Conservation (phyloP, 495 filamentous ascomycete genomes). For the Aspergillus saccharolyticus region DNA sequence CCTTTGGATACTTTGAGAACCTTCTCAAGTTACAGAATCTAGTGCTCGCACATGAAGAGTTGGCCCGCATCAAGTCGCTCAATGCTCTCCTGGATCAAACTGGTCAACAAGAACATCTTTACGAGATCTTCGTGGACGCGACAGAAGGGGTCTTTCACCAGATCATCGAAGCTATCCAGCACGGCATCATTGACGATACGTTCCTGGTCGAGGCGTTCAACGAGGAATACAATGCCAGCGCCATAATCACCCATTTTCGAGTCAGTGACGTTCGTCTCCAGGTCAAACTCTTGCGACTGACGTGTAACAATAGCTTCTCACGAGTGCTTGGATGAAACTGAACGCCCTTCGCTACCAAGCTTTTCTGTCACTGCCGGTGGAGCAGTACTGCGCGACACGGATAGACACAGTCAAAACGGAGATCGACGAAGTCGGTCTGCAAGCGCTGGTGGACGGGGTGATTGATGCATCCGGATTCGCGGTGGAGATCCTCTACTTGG, state of each 20-base stretch:
- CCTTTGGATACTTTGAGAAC: conserved; percentile 87
- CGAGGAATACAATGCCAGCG: conserved; percentile 55
- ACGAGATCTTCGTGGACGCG: conserved; percentile 78
- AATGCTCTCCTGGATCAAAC: conserved; percentile 65
- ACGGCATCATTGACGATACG: conserved; percentile 53
- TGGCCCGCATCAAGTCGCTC: conserved; percentile 64
- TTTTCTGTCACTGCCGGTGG: conserved; percentile 62
- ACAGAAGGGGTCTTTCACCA: conserved; percentile 60
- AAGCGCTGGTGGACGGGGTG: conserved; percentile 70
- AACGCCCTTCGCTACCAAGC: conserved; percentile 61
- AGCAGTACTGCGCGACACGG: conserved; percentile 61
- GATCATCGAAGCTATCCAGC: conserved; percentile 47
- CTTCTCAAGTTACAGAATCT: conserved; percentile 63
- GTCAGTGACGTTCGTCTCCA: conserved; percentile 32
- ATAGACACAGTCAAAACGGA: conserved; percentile 75
- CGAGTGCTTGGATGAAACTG: conserved; percentile 80
- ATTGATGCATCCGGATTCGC: conserved; percentile 68
- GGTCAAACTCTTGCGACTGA: conserved; percentile 9
- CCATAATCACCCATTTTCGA: conserved; percentile 69
- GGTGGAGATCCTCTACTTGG: conserved; percentile 86
- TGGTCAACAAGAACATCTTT: conserved; percentile 61
- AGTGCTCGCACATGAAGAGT: conserved; percentile 60
- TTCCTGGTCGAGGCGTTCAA: conserved; percentile 75
- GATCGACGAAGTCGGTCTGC: conserved; percentile 83
- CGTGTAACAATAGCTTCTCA: conserved; percentile 57